Base-by-base conservation (phyloP, 2,329 filamentous ascomycete genomes). In the Penicillium sp. region DNA sequence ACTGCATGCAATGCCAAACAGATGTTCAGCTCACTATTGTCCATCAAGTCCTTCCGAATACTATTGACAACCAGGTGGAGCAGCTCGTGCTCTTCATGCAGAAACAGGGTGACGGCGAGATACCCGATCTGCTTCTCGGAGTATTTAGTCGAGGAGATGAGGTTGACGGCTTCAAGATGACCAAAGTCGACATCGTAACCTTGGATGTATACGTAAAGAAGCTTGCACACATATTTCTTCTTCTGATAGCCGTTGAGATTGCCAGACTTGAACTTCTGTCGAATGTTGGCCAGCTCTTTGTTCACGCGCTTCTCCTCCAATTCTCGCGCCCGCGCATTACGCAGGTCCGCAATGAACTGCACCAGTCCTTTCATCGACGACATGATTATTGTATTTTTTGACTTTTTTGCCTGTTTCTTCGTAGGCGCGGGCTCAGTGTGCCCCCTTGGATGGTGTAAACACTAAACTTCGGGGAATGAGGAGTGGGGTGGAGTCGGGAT, bases 221-320 rank as follows among this genome's bases (percentile, higher is more conserved):
- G 86, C 87, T 99, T 99, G 91, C 95, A 99, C 66, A 99, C 95
- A 75, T 99, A 99, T 90, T 99, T 99, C 85, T 99, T 99, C 83
- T 96, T 97, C 82, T 97, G 92, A 74, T 99, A 99, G 65, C 95
- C 96, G 73, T 89, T 96, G 57, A 99, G 81, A 72, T 85, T 95
- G 63, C 92, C 93, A 75, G 95, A 91, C 84, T 96, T 96, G 82
- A 98, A 99, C 79, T 98, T 98, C 80, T 97, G 92, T 71, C 92
- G 88, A 75, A 99, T 99, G 73, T 99, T 99, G 73, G 95, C 95
- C 75, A 99, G 80, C 80, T 99, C 95, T 81, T 99, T 99, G 78
- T 99, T 99, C 81, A 99, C 98, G 73, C 95, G 86, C 84, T 99
- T 99, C 82, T 99, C 95, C 76, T 99, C 95, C 62, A 99, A 80